Percentiles rank a stretch among this genome's conserved stretches.
These are phyloP conservation scores for Naganishia vaughanmartiniae DNA, from an alignment of 768 basidiomycete species.

Conservation along the genomic window DNA sequence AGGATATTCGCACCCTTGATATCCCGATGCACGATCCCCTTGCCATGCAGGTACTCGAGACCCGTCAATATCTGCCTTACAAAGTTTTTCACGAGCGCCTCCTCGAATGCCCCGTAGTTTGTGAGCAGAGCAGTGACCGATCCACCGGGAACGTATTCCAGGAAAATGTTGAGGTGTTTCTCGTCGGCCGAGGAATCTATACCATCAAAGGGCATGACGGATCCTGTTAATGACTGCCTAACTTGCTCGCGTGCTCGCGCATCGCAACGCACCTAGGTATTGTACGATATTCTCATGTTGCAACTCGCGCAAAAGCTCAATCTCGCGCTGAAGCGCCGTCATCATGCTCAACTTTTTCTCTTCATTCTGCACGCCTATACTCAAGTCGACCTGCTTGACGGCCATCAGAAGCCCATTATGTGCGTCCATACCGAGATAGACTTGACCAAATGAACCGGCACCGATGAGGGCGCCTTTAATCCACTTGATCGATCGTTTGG, in stretches of 20 bases:
- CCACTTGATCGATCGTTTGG: conserved; percentile 75
- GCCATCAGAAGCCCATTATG: conserved; percentile 88
- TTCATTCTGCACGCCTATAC: conserved; percentile 70
- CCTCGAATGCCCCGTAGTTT: conserved; percentile 92
- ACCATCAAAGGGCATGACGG: neutral
- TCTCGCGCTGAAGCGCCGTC: conserved; percentile 86
- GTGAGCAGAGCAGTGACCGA: conserved; percentile 84
- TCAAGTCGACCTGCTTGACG: conserved; percentile 93
- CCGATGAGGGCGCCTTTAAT: conserved; percentile 95
- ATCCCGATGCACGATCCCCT: conserved; percentile 93
- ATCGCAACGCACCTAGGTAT: conserved; percentile 72
- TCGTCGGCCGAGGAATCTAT: conserved; percentile 91
- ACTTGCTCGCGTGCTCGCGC: neutral
- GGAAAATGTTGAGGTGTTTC: conserved; percentile 87
- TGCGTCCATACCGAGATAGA: conserved; percentile 93
- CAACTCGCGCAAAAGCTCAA: conserved; percentile 90
- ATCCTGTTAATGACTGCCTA: neutral
- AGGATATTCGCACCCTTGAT: conserved; percentile 99
- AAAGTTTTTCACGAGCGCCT: conserved; percentile 84
- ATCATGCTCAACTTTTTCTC: conserved; percentile 93
- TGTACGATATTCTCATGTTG: conserved; percentile 97
- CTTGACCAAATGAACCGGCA: conserved; percentile 89
- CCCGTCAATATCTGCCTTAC: conserved; percentile 87
- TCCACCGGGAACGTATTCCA: conserved; percentile 94
- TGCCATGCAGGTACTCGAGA: conserved; percentile 83